Evolutionary conservation across 805 yeast species (phyloP).

Genomic region (Ogataea populi-albae): DNA sequence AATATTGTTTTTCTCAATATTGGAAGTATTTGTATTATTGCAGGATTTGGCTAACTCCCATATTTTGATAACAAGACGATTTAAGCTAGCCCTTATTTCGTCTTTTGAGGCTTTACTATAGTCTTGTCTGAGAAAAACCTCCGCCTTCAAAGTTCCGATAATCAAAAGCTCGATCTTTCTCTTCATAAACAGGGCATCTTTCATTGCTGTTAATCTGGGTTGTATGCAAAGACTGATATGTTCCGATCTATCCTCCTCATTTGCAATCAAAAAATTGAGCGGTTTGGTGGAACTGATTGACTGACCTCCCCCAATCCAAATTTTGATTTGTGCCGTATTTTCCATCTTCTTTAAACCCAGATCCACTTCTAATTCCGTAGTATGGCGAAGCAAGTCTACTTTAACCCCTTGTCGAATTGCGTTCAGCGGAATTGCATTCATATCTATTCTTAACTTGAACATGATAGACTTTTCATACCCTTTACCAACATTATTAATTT

Average conservation of each 20-base stretch:
- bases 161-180: constrained; percentile 36
- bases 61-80: constrained; percentile 18
- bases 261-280: constrained; percentile 21
- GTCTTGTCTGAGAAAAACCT: constrained; percentile 12
- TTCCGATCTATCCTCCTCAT: constrained; percentile 12
- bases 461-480: constrained; percentile 23
- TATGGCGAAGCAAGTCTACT: constrained; percentile 11
- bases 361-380: constrained; percentile 7
- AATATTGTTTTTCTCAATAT: constrained; percentile 16
- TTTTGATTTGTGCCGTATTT: constrained; percentile 10
- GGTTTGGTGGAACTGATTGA: constrained; percentile 16
- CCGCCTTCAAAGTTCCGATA: constrained; percentile 19
- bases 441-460: constrained; percentile 24
- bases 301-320: constrained; percentile 5
- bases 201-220: constrained; percentile 31
- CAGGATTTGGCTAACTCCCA: constrained; percentile 27
- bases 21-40: constrained; percentile 22
- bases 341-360: constrained; percentile 5
- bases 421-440: constrained; percentile 14
- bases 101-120: constrained; percentile 19
- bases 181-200: constrained; percentile 35
- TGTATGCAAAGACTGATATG: constrained; percentile 24
- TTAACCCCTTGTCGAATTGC: constrained; percentile 15
- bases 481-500: constrained; percentile 19
- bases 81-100: constrained; percentile 16